A percentile compares a stretch with the other conserved stretches of the same genome.
Evolutionary conservation across 768 basidiomycete species (phyloP).

Genomic region (Lyophyllum atratum): DNA sequence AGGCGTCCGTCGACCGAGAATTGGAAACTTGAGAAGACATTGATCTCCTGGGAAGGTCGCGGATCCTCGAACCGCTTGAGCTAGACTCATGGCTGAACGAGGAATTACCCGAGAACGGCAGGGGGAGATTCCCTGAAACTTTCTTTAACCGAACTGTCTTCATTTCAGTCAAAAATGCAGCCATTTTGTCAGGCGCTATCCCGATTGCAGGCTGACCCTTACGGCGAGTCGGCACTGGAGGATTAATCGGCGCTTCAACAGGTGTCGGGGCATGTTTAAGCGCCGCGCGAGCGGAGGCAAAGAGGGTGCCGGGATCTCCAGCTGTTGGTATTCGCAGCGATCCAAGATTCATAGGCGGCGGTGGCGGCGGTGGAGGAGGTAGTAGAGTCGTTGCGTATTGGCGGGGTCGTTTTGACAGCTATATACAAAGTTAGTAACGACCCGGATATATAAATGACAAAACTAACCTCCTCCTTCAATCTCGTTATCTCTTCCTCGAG

Average conservation of each 20-base stretch:
- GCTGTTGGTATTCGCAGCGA: slow-evolving; percentile 31
- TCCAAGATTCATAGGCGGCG: slow-evolving; percentile 38
- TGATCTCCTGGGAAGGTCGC: not conserved
- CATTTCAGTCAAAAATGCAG: slow-evolving; percentile 78
- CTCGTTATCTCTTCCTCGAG: slow-evolving; percentile 67
- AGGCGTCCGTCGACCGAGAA: not conserved
- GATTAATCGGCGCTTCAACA: slow-evolving; percentile 69
- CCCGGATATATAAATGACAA: not conserved
- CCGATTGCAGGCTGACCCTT: slow-evolving; percentile 68
- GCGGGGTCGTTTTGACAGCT: slow-evolving; percentile 50
- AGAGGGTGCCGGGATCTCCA: slow-evolving; percentile 39
- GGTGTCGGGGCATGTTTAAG: slow-evolving; percentile 60
- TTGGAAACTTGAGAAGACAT: not conserved
- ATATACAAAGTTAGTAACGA: slow-evolving; percentile 1
- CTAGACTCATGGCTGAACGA: slow-evolving; percentile 5
- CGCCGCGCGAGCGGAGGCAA: slow-evolving; percentile 64
- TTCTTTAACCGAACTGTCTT: slow-evolving; percentile 72
- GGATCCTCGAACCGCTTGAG: not conserved
- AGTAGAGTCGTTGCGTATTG: slow-evolving; percentile 14
- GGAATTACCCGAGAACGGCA: not conserved
- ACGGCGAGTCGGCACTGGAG: slow-evolving; percentile 37
- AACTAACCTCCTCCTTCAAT: slow-evolving; percentile 57
- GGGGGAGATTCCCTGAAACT: slow-evolving; percentile 36
- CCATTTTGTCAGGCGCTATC: slow-evolving; percentile 82
- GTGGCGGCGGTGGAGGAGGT: slow-evolving; percentile 43